Base-by-base conservation (phyloP, 2,329 filamentous ascomycete genomes). In the Massarina eburnea region DNA sequence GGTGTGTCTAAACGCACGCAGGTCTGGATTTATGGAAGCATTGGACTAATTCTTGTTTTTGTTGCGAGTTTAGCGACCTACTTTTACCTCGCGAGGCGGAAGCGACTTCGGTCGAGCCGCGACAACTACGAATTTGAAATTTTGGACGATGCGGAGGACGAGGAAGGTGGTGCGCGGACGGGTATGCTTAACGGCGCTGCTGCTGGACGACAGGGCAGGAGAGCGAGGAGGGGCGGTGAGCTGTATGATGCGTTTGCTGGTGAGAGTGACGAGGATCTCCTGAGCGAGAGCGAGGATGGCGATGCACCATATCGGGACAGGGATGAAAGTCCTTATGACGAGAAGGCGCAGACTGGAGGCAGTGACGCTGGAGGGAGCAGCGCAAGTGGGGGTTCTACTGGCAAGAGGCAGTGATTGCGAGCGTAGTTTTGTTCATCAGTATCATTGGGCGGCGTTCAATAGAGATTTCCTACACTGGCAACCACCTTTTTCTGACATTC, bases 231-330 rank as follows among this genome's bases (percentile, higher is more conserved):
- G 17, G 94, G 90, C 2, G 91, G 92, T 21, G 92, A 97, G 74
- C 75, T 99, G 35, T 99, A 99, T 68, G 94, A 99, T 76, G 94
- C 94, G 4, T 99, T 99, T 77, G 94, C 94, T 0, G 91, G 89
- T 14, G 92, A 91, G 41, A 92, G 92, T 46, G 91, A 94, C 46
- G 87, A 89, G 44, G 84, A 87, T 48, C 61, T 82, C 32, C 73
- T 82, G 48, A 72, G 70, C 26, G 71, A 73, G 29, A 66, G 65
- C 39, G 73, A 73, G 15, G 70, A 66, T n/a, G 66, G 70, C 22
- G 68, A 71, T 43, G 72, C 59, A 8, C 64, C 64, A 12, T 70
- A 70, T 46, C 43, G 58, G 26, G 67, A 70, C 45, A 49, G 54
- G 8, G 59, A 67, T 22, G 61, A 55, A 29, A 51, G 58, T 22